phyloP scores from a whole-genome alignment of 306 rosid genomes.

The Gillenia trifoliata region DNA sequence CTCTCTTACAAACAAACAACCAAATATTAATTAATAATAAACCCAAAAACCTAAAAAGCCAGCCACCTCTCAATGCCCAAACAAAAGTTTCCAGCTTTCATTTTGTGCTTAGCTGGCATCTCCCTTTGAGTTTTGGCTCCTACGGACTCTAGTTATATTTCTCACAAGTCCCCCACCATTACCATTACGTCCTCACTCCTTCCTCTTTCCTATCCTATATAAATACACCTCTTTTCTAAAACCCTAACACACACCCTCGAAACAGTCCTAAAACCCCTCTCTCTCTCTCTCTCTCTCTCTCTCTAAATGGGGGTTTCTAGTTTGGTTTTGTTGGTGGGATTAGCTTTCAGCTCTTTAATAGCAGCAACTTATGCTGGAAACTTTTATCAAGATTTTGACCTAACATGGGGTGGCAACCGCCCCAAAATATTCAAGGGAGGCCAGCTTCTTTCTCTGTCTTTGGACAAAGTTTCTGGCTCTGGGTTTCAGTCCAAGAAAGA shows the following conservation, averaged over 20 bases:
- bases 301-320: slow-evolving; percentile 31
- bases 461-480: slow-evolving; percentile 75
- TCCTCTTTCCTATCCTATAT: slow-evolving; percentile 13
- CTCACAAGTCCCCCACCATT: slow-evolving; percentile 50
- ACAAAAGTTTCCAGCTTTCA: slow-evolving; percentile 66
- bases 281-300: background rate
- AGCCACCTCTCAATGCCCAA: slow-evolving; percentile 16
- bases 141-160: slow-evolving; percentile 27
- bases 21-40: background rate
- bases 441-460: slow-evolving; percentile 62
- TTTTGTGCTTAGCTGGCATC: slow-evolving; percentile 54
- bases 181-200: background rate
- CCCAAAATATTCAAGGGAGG: slow-evolving; percentile 65
- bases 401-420: slow-evolving; percentile 70
- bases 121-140: slow-evolving; percentile 37
- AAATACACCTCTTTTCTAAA: slow-evolving; percentile 25
- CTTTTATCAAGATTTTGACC: slow-evolving; percentile 62
- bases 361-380: slow-evolving; percentile 32
- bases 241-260: slow-evolving; percentile 28
- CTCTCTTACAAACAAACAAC: background rate
- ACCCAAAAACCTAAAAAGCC: background rate
- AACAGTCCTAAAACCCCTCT: background rate
- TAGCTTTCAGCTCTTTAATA: slow-evolving; percentile 32
- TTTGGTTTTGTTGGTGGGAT: slow-evolving; percentile 19
- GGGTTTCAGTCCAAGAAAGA: slow-evolving; percentile 72